Percentiles rank a stretch among this genome's conserved stretches.
Conservation (phyloP, 2,329 filamentous ascomycete genomes). For the Trichoderma guizhouense region DNA sequence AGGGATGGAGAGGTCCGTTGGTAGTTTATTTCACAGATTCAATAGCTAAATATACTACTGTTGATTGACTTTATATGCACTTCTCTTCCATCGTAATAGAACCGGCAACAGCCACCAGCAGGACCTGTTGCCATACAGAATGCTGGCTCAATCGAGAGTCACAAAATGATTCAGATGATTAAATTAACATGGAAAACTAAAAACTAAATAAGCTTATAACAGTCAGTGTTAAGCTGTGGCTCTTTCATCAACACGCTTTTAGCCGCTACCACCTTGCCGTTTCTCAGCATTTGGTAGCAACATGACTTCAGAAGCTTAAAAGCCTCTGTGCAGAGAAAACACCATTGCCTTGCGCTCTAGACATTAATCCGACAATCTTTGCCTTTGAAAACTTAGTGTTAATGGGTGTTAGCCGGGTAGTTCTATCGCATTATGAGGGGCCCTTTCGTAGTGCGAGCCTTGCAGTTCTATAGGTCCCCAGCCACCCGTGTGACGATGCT, state of each 20-base stretch:
- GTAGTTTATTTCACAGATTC: not conserved
- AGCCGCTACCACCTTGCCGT: not conserved
- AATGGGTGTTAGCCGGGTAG: not conserved
- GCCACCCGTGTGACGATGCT: not conserved
- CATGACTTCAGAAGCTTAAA: no score
- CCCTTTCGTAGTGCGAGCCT: not conserved
- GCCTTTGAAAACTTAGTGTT: not conserved
- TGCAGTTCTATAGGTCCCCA: conserved; percentile 9
- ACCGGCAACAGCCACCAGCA: not conserved
- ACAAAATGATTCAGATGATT: not conserved
- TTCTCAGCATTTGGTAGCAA: not conserved
- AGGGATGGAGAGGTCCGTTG: not conserved
- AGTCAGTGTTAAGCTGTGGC: no score
- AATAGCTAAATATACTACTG: not conserved
- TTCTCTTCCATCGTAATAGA: not conserved
- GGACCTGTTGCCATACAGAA: not conserved
- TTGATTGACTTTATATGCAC: not conserved
- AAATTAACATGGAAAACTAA: not conserved
- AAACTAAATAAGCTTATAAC: not conserved
- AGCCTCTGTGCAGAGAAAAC: not conserved
- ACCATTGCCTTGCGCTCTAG: not conserved
- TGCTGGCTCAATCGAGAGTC: not conserved
- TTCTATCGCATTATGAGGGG: not conserved
- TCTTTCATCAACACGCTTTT: not conserved
- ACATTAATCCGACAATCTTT: not conserved